A percentile compares a stretch with the other conserved stretches of the same genome.
Evolutionary conservation across 805 yeast genomes (phyloP).

Genomic region (Candida saitoana): DNA sequence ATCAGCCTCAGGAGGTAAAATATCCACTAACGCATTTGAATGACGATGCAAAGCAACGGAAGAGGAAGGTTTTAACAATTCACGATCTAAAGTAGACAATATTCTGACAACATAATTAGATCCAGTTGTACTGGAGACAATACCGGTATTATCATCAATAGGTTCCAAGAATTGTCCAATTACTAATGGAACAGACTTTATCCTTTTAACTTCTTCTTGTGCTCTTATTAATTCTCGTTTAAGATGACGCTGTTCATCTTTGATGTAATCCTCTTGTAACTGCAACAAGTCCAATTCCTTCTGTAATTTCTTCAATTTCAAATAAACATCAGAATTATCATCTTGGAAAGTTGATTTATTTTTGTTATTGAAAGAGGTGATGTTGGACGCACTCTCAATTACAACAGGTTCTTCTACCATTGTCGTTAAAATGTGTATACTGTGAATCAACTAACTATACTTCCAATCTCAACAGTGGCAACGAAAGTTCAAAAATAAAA

Average conservation of each 20-base stretch:
- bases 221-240: conserved; percentile 93
- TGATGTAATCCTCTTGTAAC: conserved; percentile 93
- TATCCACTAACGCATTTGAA: conserved; percentile 95
- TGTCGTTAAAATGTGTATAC: neutral
- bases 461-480: conserved; percentile 6
- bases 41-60: conserved; percentile 98
- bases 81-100: conserved; percentile 90
- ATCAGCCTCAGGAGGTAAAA: conserved; percentile 98
- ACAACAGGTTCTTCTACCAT: conserved; percentile 37
- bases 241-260: conserved; percentile 95
- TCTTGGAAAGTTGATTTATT: conserved; percentile 11
- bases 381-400: conserved; percentile 12
- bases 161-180: conserved; percentile 98
- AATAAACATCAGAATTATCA: conserved; percentile 64
- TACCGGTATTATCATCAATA: conserved; percentile 93
- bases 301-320: conserved; percentile 81
- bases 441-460: no score
- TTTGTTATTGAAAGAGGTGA: neutral
- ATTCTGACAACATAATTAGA: conserved; percentile 95
- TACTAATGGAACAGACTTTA: conserved; percentile 95
- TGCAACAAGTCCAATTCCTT: conserved; percentile 80
- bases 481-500: neutral
- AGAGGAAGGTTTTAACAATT: conserved; percentile 87
- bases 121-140: conserved; percentile 96
- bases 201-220: conserved; percentile 96